These are phyloP conservation scores for Podaxis sp. DNA, from an alignment of 768 basidiomycete genomes.

Conservation along the genomic window DNA sequence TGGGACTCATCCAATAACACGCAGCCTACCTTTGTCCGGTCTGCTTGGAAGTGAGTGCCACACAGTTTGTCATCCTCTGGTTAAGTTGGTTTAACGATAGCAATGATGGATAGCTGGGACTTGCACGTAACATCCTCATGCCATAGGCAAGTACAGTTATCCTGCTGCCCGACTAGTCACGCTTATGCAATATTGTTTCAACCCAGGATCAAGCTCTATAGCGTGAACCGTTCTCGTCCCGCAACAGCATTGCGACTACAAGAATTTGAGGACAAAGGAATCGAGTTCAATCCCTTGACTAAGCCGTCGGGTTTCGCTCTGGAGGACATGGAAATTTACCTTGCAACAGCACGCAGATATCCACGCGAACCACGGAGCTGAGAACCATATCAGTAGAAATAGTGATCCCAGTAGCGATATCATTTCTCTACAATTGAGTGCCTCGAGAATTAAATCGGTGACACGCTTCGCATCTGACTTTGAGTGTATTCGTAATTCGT, in stretches of 20 bases:
- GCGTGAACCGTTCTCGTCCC: slow-evolving; percentile 42
- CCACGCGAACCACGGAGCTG: slow-evolving; percentile 9
- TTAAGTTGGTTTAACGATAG: background rate
- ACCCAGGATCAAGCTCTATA: slow-evolving; percentile 49
- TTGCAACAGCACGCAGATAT: slow-evolving; percentile 21
- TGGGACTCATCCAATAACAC: slow-evolving; percentile 62
- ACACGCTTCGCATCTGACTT: background rate
- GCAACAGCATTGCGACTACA: slow-evolving; percentile 42
- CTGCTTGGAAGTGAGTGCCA: slow-evolving; percentile 48
- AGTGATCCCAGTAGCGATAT: background rate
- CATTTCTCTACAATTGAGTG: background rate
- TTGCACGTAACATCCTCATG: slow-evolving; percentile 52
- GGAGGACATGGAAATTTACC: slow-evolving; percentile 32
- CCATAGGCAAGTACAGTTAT: slow-evolving; percentile 27
- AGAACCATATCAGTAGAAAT: background rate
- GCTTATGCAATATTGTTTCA: background rate
- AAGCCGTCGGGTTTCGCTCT: slow-evolving; percentile 35
- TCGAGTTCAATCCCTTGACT: slow-evolving; percentile 40
- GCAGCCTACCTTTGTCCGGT: slow-evolving; percentile 52
- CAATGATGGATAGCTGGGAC: slow-evolving; percentile 37
- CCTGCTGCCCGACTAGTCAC: background rate
- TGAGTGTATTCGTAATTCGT: background rate
- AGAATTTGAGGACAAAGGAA: slow-evolving; percentile 35
- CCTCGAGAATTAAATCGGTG: background rate
- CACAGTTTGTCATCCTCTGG: background rate